These are phyloP conservation scores for Dichotomocladium elegans DNA, from an alignment of 371 early-diverging fungal species.

Conservation along the genomic window DNA sequence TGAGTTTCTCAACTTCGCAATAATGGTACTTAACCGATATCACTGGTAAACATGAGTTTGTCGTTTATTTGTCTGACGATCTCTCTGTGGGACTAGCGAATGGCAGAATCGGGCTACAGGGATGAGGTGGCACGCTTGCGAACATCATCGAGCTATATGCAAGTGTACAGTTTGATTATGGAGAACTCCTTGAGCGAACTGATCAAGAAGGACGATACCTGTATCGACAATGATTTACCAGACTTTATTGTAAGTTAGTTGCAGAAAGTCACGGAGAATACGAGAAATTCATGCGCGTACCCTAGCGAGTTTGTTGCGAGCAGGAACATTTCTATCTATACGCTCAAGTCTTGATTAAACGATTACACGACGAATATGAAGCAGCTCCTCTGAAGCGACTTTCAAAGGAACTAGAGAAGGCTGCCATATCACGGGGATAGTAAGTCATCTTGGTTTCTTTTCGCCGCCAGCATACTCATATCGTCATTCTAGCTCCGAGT, in stretches of 20 bases:
- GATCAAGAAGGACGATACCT: constrained; percentile 51
- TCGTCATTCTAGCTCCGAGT: constrained; percentile 40
- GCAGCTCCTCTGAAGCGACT: constrained; percentile 51
- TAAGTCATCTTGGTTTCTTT: constrained; percentile 10
- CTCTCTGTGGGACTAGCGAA: too few species aligned
- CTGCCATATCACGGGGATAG: constrained; percentile 36
- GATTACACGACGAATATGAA: constrained; percentile 47
- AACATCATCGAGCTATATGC: constrained; percentile 59
- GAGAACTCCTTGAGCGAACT: constrained; percentile 52
- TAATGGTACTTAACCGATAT: constrained; percentile 41
- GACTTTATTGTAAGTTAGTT: constrained; percentile 38
- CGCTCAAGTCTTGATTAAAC: constrained; percentile 54
- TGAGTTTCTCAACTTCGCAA: constrained; percentile 53
- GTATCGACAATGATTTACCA: constrained; percentile 45
- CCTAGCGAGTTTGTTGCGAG: constrained; percentile 64
- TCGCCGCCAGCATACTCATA: too few species aligned
- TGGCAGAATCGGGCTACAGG: constrained; percentile 64
- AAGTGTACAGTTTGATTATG: constrained; percentile 61
- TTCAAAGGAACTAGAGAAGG: constrained; percentile 58
- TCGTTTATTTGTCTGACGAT: neutral
- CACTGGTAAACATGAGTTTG: neutral
- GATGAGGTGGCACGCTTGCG: constrained; percentile 58
- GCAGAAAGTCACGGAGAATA: too few species aligned
- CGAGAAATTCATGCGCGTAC: too few species aligned
- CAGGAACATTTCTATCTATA: constrained; percentile 67